Evolutionary conservation across 192 early-diverging fungal species (phyloP).

Genomic region (Backusella liffmaniae): DNA sequence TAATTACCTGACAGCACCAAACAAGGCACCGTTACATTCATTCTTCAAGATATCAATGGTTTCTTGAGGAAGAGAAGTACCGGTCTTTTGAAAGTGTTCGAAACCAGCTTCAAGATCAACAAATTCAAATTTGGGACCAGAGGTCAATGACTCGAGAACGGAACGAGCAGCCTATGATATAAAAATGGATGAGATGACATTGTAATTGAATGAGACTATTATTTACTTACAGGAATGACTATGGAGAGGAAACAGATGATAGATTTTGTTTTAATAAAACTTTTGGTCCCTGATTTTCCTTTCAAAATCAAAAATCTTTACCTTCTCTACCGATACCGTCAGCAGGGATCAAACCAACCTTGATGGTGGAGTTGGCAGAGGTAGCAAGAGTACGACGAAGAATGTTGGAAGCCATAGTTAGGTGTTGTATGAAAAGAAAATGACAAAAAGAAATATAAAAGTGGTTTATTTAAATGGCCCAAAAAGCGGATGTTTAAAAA

Average conservation of each 20-base stretch:
- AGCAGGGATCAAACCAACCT: constrained; percentile 91
- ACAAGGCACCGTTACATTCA: constrained; percentile 91
- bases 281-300: not conserved
- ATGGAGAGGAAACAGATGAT: not conserved
- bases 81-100: constrained; percentile 93
- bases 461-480: not conserved
- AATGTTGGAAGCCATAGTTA: constrained; percentile 33
- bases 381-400: constrained; percentile 40
- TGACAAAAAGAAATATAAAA: not conserved
- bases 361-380: constrained; percentile 48
- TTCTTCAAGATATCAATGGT: constrained; percentile 79
- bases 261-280: not conserved
- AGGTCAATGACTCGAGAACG: constrained; percentile 78
- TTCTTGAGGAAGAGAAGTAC: constrained; percentile 84
- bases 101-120: constrained; percentile 91
- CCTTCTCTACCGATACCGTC: constrained; percentile 98
- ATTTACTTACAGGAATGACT: constrained; percentile 30
- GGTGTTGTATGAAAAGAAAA: constrained; percentile 8
- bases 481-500: not conserved
- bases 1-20: constrained; percentile 86
- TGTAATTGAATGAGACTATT: not conserved
- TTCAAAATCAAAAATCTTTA: constrained; percentile 25
- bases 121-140: constrained; percentile 71
- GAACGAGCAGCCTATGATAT: constrained; percentile 73
- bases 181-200: not conserved